Percentiles rank a stretch among this genome's conserved stretches.
phyloP scores from a whole-genome alignment of 495 filamentous ascomycete genomes.

The Lindgomyces ingoldianus region DNA sequence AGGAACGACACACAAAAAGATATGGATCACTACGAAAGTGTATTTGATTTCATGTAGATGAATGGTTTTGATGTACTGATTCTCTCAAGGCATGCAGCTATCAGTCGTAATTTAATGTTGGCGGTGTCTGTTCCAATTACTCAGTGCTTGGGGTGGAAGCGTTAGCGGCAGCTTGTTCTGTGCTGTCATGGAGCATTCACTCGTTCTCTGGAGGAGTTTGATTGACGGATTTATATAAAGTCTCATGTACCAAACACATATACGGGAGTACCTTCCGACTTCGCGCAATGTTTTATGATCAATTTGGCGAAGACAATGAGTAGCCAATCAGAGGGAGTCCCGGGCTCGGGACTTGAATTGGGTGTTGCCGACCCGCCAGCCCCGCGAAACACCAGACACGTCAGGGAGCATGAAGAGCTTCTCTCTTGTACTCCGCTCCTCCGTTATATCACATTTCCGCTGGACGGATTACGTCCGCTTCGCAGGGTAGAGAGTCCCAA shows the following conservation, averaged over 20 bases:
- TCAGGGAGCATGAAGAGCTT: conserved; percentile 17
- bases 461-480: neutral
- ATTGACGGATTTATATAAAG: neutral
- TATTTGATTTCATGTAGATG: too few species aligned
- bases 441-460: neutral
- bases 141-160: too few species aligned
- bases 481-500: conserved; percentile 1
- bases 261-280: too few species aligned
- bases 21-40: too few species aligned
- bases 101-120: too few species aligned
- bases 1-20: neutral
- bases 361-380: conserved; percentile 8
- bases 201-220: too few species aligned
- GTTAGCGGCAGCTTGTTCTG: too few species aligned
- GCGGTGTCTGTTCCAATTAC: too few species aligned
- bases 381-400: conserved; percentile 29
- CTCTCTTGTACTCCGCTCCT: conserved; percentile 2
- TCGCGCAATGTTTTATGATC: too few species aligned
- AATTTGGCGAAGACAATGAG: neutral
- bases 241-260: too few species aligned
- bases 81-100: neutral
- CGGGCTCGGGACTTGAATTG: neutral
- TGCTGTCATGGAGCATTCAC: too few species aligned
- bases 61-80: neutral
- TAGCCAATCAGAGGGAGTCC: conserved; percentile 8